phyloP scores from a whole-genome alignment of 2,329 filamentous ascomycete genomes.

The Akanthomyces dipterigenus region DNA sequence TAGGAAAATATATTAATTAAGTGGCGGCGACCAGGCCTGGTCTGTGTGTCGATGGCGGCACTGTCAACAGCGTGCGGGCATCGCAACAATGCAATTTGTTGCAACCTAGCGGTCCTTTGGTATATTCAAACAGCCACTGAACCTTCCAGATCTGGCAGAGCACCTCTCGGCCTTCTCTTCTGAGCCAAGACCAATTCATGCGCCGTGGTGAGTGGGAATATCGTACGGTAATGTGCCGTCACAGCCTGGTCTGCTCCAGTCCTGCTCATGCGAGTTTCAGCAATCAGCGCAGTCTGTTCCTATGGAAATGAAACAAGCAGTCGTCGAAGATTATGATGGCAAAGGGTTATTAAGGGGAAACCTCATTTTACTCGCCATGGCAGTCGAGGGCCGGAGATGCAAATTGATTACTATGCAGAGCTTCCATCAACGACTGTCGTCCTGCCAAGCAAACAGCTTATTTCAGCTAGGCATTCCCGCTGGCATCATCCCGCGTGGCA shows the following conservation, averaged over 20 bases:
- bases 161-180: not conserved
- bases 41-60: not conserved
- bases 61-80: conserved; percentile 1
- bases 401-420: not conserved
- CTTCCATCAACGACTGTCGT: not conserved
- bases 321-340: not conserved
- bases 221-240: not conserved
- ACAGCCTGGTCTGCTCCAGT: not conserved
- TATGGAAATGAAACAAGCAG: not conserved
- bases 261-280: not conserved
- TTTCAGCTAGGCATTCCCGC: not conserved
- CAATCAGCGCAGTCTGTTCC: not conserved
- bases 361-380: not conserved
- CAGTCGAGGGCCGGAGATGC: not conserved
- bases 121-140: not conserved
- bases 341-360: conserved; percentile 6
- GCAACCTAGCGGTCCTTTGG: not conserved
- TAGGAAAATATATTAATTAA: not conserved
- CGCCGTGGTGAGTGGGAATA: not conserved
- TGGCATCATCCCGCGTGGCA: conserved; percentile 2
- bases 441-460: not conserved
- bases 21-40: not conserved
- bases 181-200: not conserved
- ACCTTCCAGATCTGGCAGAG: conserved; percentile 1
- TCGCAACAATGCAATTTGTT: not conserved